Conservation (phyloP, 2,329 filamentous ascomycete species). For the Monosporascus sp. region DNA sequence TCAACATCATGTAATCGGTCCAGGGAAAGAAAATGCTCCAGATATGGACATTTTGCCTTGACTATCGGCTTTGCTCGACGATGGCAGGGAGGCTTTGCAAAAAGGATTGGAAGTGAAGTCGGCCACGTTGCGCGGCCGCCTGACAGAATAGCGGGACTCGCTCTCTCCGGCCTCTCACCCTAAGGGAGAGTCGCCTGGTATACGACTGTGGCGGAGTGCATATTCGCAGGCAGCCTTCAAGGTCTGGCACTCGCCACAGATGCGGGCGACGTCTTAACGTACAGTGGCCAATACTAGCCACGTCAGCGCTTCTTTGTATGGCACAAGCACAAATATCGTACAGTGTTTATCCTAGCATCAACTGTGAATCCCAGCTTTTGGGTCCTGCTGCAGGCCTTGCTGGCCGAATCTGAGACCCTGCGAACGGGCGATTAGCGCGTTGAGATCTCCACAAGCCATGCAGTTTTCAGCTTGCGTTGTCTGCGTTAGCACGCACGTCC, state of each 20-base stretch:
- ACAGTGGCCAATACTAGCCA: neutral
- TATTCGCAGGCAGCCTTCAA: slow-evolving; percentile 1
- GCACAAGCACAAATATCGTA: slow-evolving; percentile 1
- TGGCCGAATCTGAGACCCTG: slow-evolving; percentile 11
- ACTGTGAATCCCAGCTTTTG: neutral
- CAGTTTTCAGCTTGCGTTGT: slow-evolving; percentile 27
- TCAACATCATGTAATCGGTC: too few species aligned
- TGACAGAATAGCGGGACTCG: neutral
- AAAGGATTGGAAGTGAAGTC: neutral
- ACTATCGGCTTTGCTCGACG: neutral
- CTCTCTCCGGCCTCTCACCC: neutral
- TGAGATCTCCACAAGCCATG: slow-evolving; percentile 16
- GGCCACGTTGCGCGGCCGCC: slow-evolving; percentile 1
- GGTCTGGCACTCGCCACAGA: slow-evolving; percentile 18
- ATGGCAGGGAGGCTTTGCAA: neutral
- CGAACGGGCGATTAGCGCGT: slow-evolving; percentile 15
- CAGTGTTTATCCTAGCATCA: neutral
- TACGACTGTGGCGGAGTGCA: slow-evolving; percentile 25
- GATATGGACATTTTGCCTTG: too few species aligned
- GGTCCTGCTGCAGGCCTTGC: slow-evolving; percentile 8
- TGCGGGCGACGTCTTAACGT: neutral
- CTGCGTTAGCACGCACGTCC: slow-evolving; percentile 9
- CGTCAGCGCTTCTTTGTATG: neutral
- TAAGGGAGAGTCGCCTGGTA: neutral
- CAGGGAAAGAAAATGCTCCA: too few species aligned